Base-by-base conservation (phyloP, 495 filamentous ascomycete species). In the Neurospora sp. region DNA sequence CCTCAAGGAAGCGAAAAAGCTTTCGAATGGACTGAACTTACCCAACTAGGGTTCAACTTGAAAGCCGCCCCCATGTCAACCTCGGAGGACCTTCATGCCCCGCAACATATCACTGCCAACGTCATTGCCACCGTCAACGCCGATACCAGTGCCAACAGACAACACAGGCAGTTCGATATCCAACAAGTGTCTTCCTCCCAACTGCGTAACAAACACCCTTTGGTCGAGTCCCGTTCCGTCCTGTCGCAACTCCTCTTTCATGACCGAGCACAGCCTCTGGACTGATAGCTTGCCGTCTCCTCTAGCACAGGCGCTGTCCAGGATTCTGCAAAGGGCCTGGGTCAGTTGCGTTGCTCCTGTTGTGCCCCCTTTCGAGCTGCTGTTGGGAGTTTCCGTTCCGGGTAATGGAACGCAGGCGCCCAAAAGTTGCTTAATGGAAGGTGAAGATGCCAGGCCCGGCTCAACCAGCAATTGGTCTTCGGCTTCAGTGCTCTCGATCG, bases 151-250 rank as follows among this genome's bases (percentile, higher is more conserved):
- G 1, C 27, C 53, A 18, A 3, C 53, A 65, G 53, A 38, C 69
- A 79, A 72, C 1, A 61, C 38, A 8, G 77, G 77, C 12, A 79
- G 40, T 45, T 75, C 73, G 45, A 79, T 75, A 70, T 79, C 76
- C 73, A 78, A 20, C 69, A 79, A 39, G 68, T 77, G 76, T 31
- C 76, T 77, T 3, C 76, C 76, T 0, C 77, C 75, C 39, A 79
- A 40, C 68, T 79, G 77, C 69, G 76, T 79, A 4, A 79, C 77
- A 41, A 79, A 79, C 18, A 78, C 76, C 45, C 40, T 74, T 22
- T 61, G 44, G 3, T 71, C 73, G 0, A 75, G 42, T 2, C 71
- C 72, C 9, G 41, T 40, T 12, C 14, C 69, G 31, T 45, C 69
- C 8, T 31, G 72, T 22, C 77, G 69, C 40, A 80, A 61, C 39